phyloP scores from a whole-genome alignment of 805 yeast genomes.

The Brettanomyces nanus region DNA sequence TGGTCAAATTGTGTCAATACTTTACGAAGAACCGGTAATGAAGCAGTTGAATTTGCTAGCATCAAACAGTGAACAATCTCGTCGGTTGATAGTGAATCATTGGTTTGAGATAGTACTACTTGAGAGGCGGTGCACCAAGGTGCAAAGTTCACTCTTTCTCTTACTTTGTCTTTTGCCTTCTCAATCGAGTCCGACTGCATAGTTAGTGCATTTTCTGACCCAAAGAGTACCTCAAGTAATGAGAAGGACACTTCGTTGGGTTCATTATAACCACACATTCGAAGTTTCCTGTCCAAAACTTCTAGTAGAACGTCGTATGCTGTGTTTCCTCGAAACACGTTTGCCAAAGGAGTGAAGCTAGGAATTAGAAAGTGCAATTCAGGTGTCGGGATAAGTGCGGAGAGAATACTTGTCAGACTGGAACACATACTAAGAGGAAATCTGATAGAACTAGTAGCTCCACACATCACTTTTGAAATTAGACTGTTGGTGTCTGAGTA shows the following conservation, averaged over 20 bases:
- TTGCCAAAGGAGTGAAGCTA: conserved; percentile 68
- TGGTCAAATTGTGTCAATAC: conserved; percentile 73
- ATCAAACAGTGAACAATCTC: conserved; percentile 67
- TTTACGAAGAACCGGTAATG: conserved; percentile 56
- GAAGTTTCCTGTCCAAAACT: conserved; percentile 65
- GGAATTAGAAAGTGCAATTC: conserved; percentile 69
- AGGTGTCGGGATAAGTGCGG: conserved; percentile 81
- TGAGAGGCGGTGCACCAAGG: conserved; percentile 81
- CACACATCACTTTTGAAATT: conserved; percentile 76
- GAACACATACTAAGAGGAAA: conserved; percentile 90
- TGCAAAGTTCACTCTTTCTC: conserved; percentile 63
- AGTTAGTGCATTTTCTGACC: conserved; percentile 27
- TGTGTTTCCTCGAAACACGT: conserved; percentile 63
- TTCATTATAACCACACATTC: conserved; percentile 42
- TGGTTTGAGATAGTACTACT: conserved; percentile 68
- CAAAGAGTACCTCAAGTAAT: conserved; percentile 63
- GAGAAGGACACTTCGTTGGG: conserved; percentile 48
- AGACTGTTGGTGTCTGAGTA: conserved; percentile 77
- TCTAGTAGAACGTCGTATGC: conserved; percentile 84
- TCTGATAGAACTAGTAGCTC: conserved; percentile 78
- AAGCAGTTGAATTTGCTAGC: conserved; percentile 75
- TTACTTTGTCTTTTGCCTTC: conserved; percentile 55
- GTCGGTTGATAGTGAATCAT: conserved; percentile 26
- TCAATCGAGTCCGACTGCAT: conserved; percentile 62
- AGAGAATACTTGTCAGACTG: conserved; percentile 70